phyloP scores from a whole-genome alignment of 805 yeast species.

The Candida tibetensis region DNA sequence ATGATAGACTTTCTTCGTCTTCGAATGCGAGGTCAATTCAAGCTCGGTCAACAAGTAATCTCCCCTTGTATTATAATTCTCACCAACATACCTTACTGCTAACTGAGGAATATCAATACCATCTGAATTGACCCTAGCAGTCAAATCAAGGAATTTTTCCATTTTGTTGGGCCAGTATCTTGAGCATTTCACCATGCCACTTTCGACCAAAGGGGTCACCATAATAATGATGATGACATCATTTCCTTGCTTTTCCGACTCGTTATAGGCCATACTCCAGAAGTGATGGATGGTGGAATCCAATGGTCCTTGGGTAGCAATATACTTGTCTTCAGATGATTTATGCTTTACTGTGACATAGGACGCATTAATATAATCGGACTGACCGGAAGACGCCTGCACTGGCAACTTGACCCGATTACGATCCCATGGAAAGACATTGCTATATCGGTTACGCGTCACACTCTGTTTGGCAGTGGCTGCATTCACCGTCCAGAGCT shows the following conservation, averaged over 20 bases:
- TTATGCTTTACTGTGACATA: slow-evolving; percentile 14
- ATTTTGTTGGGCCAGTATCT: slow-evolving; percentile 37
- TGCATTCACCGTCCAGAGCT: slow-evolving; percentile 6
- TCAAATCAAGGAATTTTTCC: slow-evolving; percentile 17
- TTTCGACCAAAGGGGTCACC: slow-evolving; percentile 54
- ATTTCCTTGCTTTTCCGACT: slow-evolving; percentile 25
- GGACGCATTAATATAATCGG: slow-evolving; percentile 43
- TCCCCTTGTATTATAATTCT: slow-evolving; percentile 13
- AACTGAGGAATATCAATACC: slow-evolving; percentile 19
- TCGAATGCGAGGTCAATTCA: slow-evolving; percentile 16
- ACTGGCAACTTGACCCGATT: slow-evolving; percentile 32
- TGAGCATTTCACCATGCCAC: slow-evolving; percentile 38
- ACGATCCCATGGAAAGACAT: slow-evolving; percentile 41
- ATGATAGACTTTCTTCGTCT: slow-evolving; percentile 32
- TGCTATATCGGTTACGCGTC: slow-evolving; percentile 33
- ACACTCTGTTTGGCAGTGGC: slow-evolving; percentile 6
- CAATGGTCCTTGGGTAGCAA: slow-evolving; percentile 72
- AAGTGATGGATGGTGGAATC: slow-evolving; percentile 39
- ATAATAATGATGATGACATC: slow-evolving; percentile 32
- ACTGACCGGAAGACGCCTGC: slow-evolving; percentile 4
- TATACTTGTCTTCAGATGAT: slow-evolving; percentile 34
- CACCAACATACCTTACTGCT: slow-evolving; percentile 15
- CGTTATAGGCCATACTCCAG: slow-evolving; percentile 49
- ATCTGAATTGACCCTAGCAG: slow-evolving; percentile 17
- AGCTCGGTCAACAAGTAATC: slow-evolving; percentile 28